Base-by-base conservation (phyloP, 768 basidiomycete species). In the Dentipellis fragilis region DNA sequence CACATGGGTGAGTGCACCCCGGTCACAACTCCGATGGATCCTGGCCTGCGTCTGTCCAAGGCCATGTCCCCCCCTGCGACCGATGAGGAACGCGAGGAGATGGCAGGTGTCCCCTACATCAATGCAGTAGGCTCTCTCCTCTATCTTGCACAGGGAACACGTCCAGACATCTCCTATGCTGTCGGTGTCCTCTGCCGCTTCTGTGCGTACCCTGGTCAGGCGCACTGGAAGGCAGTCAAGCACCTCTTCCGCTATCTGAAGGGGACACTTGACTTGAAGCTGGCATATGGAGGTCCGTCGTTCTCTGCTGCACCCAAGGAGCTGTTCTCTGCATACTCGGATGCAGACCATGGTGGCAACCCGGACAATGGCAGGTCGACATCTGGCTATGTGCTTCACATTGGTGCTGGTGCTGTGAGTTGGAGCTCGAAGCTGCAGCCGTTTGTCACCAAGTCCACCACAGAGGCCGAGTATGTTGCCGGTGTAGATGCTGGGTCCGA, bases 391-490 rank as follows among this genome's bases (percentile, higher is more conserved):
- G 29, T 70, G 1, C 60, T 73, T 50, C 65, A 53, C 10, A 54
- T 73, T 37, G 70, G 65, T 14, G 62, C 62, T 4, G 70, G 68
- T 0, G 52, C 65, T 1, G 64, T 75, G 10, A 62, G 52, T 22
- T 78, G 75, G 75, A 54, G 50, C 9, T 69, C 66, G 0, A 65
- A 65, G 42, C 56, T 52, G 9, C 76, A 78, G 57, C 17, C 63
- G 0, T 61, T 64, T 3, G 66, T 74, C 11, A 62, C 73, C 0
- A 51, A 65, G 1, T 75, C 72, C 1, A 73, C 68, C 0, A 64
- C 61, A 1, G 71, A 74, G 57, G 69, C 71, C 2, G 72, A 76
- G 54, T 72, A 72, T 56, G 66, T 74, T 17, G 63, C 68, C 7
- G 54, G 65, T 1, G 53, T 55, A 0, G 54, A 63, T 4, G 68